These are phyloP conservation scores for Hippophae tibetana DNA, from an alignment of 306 rosid genomes.

Conservation along the genomic window DNA sequence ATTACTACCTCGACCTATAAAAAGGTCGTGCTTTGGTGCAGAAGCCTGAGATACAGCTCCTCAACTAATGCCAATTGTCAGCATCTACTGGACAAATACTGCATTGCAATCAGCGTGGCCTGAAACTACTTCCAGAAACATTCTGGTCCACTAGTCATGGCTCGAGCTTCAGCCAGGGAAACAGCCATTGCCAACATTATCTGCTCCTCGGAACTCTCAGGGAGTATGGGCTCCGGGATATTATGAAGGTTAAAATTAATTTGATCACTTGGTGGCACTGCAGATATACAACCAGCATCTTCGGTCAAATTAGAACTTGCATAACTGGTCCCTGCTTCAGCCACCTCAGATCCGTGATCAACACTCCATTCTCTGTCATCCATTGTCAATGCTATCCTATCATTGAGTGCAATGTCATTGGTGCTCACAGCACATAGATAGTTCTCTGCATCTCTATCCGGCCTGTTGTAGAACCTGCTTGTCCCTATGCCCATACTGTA, in stretches of 20 bases:
- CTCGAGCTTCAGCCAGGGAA: constrained; percentile 81
- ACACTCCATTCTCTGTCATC: constrained; percentile 51
- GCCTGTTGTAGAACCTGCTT: constrained; percentile 46
- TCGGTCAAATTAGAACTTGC: constrained; percentile 46
- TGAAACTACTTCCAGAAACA: constrained; percentile 67
- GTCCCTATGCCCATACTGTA: constrained; percentile 45
- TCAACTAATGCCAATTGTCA: constrained; percentile 18
- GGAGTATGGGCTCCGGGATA: constrained; percentile 46
- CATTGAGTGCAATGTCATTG: constrained; percentile 29
- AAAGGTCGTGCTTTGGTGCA: constrained; percentile 18
- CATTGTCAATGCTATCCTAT: constrained; percentile 25
- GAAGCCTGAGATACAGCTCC: constrained; percentile 27
- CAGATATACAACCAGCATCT: constrained; percentile 29
- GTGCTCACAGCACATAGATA: constrained; percentile 44
- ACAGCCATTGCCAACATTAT: constrained; percentile 98
- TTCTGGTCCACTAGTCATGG: constrained; percentile 47
- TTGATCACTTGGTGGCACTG: constrained; percentile 35
- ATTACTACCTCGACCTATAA: constrained; percentile 36
- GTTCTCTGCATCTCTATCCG: constrained; percentile 34
- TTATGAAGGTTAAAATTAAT: constrained; percentile 43
- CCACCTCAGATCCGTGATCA: constrained; percentile 43
- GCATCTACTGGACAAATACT: constrained; percentile 23
- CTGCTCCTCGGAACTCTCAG: constrained; percentile 94
- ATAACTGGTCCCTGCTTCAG: constrained; percentile 52
- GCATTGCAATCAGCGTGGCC: constrained; percentile 4